A percentile compares a stretch with the other conserved stretches of the same genome.
Evolutionary conservation across 208 protist genomes (phyloP).

Genomic region (Leishmania turanica): DNA sequence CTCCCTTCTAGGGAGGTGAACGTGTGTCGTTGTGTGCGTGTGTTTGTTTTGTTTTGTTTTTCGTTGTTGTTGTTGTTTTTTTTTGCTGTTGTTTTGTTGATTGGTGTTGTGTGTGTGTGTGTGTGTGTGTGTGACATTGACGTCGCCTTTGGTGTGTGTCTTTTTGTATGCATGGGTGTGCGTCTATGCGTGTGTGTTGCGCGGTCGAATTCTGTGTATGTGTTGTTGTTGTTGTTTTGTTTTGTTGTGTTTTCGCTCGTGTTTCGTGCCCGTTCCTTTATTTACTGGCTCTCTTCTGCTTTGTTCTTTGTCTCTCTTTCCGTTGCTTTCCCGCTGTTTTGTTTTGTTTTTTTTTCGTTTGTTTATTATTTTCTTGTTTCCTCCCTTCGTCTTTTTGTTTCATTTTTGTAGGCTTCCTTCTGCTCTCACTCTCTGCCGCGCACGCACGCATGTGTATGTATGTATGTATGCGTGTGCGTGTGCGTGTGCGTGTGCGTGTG

Average conservation of each 20-base stretch:
- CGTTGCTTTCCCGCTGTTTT: not conserved
- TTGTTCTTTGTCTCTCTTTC: not conserved
- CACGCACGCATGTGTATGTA: not conserved
- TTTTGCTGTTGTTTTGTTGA: not conserved
- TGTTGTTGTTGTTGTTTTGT: constrained; percentile 9
- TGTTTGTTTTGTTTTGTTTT: not conserved
- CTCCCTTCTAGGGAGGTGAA: not conserved
- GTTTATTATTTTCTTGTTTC: not conserved
- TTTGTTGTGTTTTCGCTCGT: constrained; percentile 7
- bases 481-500: not conserved
- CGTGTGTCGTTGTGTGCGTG: not conserved
- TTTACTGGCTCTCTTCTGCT: constrained; percentile 9
- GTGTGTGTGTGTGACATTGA: not conserved
- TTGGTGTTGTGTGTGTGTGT: not conserved
- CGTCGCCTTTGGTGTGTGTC: no score
- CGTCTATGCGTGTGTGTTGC: not conserved
- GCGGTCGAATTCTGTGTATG: not conserved
- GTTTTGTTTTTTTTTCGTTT: not conserved
- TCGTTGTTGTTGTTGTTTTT: no score
- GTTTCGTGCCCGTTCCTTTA: constrained; percentile 12
- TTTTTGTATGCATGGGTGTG: not conserved
- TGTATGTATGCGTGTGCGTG: not conserved
- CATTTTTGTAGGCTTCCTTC: not conserved
- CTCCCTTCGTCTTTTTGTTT: not conserved
- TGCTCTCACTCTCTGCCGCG: not conserved